Conservation (phyloP, 495 filamentous ascomycete species). For the Aspergillus leporis region DNA sequence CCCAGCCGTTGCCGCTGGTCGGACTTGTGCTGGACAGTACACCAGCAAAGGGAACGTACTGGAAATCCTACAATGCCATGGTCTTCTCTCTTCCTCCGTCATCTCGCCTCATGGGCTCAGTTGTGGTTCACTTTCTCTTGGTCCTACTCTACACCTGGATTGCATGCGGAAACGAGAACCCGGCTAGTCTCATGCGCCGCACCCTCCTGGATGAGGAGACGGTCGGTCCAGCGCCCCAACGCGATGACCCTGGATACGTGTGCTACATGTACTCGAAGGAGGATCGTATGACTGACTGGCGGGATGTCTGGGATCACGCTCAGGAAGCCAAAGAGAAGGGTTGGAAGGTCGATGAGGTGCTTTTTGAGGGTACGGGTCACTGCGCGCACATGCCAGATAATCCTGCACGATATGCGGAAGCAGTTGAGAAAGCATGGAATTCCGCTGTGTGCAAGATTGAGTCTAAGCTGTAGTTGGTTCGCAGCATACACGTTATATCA, state of each 20-base stretch:
- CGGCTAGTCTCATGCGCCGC: conserved; percentile 7
- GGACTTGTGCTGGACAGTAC: conserved; percentile 7
- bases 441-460: no score
- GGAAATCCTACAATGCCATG: conserved; percentile 11
- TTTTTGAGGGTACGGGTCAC: conserved; percentile 6
- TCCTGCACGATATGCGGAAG: not conserved
- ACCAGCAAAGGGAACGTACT: conserved; percentile 6
- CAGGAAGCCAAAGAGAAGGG: conserved; percentile 4
- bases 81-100: conserved; percentile 8
- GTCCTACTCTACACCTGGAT: conserved; percentile 7
- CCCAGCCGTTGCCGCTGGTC: conserved; percentile 2
- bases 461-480: no score
- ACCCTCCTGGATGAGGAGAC: conserved; percentile 7
- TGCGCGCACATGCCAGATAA: conserved; percentile 6
- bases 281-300: conserved; percentile 7
- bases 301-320: conserved; percentile 4
- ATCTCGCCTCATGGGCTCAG: not conserved
- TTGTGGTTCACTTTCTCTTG: conserved; percentile 6
- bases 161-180: conserved; percentile 9
- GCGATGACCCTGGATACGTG: not conserved
- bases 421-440: not conserved
- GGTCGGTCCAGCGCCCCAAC: not conserved
- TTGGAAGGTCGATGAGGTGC: conserved; percentile 5
- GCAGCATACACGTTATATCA: no score
- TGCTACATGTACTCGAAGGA: conserved; percentile 9